Evolutionary conservation across 108 stramenopile species (phyloP).

Genomic region (Cyclostephanos invisitatus): DNA sequence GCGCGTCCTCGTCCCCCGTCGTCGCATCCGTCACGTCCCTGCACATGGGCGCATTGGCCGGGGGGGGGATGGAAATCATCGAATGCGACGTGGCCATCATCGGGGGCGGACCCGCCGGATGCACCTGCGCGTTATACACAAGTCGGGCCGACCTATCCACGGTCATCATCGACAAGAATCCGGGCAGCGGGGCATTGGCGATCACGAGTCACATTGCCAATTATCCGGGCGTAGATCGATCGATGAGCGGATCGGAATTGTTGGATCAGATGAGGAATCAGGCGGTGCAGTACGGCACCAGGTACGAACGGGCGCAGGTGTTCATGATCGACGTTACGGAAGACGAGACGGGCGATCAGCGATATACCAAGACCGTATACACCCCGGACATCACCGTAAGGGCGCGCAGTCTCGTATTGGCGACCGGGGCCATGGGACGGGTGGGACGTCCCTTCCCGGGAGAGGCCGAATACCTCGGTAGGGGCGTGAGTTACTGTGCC

Average conservation of each 20-base stretch:
- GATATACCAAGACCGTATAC: constrained; percentile 20
- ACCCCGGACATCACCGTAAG: constrained; percentile 26
- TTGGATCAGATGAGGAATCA: constrained; percentile 25
- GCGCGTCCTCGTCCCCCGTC: no score
- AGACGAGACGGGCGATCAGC: constrained; percentile 12
- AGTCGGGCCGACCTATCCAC: constrained; percentile 11
- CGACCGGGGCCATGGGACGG: constrained; percentile 42
- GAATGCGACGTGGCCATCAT: no score
- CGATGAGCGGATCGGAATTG: constrained; percentile 13
- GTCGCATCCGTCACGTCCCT: no score
- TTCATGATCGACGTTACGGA: constrained; percentile 23
- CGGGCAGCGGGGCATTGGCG: constrained; percentile 21
- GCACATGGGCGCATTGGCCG: no score
- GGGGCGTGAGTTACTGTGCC: constrained; percentile 54
- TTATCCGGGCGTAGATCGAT: constrained; percentile 42
- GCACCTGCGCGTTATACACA: constrained; percentile 3
- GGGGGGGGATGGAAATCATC: no score
- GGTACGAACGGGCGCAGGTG: constrained; percentile 19
- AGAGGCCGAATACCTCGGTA: constrained; percentile 29
- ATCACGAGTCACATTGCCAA: constrained; percentile 47
- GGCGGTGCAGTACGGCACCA: constrained; percentile 22
- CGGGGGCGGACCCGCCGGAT: neutral
- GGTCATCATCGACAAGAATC: constrained; percentile 32
- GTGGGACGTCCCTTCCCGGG: constrained; percentile 29
- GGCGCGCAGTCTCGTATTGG: constrained; percentile 29